Conservation (phyloP, 164 flowering plant genomes). For the Taxillus chinensis region DNA sequence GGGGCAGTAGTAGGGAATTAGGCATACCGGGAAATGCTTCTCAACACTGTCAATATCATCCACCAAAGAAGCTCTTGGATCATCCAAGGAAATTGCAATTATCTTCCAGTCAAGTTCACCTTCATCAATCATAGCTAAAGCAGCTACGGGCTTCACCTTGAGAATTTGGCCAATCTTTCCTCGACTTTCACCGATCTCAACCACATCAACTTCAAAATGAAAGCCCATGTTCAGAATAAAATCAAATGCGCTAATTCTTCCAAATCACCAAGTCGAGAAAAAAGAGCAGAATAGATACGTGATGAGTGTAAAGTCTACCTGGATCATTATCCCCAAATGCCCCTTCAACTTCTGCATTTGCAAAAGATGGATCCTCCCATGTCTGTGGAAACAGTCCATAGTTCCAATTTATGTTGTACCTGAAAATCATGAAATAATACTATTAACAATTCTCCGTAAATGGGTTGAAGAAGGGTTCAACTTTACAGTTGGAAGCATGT, state of each 20-base stretch:
- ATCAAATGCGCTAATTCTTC: neutral
- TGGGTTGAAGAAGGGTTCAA: neutral
- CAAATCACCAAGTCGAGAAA: neutral
- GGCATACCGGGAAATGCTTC: constrained; percentile 87
- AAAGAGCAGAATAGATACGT: neutral
- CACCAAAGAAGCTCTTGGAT: constrained; percentile 86
- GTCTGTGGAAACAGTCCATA: constrained; percentile 98
- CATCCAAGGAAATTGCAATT: constrained; percentile 93
- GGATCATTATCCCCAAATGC: constrained; percentile 96
- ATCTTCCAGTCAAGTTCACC: constrained; percentile 99
- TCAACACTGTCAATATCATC: constrained; percentile 86
- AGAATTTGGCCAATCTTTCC: constrained; percentile 73
- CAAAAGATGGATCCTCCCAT: constrained; percentile 93
- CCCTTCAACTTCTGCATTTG: constrained; percentile 82
- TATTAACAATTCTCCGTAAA: neutral
- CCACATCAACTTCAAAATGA: constrained; percentile 77
- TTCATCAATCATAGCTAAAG: constrained; percentile 96
- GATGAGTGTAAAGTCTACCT: constrained; percentile 16
- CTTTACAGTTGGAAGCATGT: too few species aligned
- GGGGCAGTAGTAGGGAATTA: neutral
- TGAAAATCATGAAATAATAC: constrained; percentile 9
- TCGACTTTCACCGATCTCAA: constrained; percentile 80
- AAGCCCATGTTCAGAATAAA: neutral
- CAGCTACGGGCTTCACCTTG: constrained; percentile 84
- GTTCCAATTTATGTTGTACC: constrained; percentile 93